Evolutionary conservation across 31 red algal species (phyloP).

Genomic region (Odonthalia washingtoniensis): DNA sequence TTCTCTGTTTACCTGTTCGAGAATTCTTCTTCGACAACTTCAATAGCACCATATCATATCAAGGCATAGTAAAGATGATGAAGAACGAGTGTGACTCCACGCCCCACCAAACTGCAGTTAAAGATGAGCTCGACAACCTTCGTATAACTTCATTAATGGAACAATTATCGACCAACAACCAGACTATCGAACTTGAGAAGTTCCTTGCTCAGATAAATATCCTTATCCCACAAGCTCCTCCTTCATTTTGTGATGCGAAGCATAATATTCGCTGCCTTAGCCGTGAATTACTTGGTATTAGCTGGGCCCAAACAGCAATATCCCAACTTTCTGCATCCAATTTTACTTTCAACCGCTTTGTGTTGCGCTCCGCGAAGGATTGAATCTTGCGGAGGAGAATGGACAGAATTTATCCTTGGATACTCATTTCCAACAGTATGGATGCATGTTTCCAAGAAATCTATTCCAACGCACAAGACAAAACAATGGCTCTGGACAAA

Average conservation of each 20-base stretch:
- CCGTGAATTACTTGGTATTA: neutral
- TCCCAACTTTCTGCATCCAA: neutral
- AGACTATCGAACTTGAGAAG: neutral
- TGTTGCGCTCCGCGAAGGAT: conserved; percentile 24
- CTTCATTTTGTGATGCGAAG: neutral
- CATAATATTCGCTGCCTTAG: neutral
- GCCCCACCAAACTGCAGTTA: neutral
- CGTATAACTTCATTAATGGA: neutral
- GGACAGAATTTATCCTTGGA: neutral
- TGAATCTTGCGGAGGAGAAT: neutral
- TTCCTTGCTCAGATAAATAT: no score
- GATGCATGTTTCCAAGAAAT: no score
- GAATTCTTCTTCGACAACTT: conserved; percentile 39
- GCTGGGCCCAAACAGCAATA: neutral
- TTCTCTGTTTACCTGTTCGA: conserved; percentile 5
- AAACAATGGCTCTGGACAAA: neutral
- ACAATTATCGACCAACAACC: neutral
- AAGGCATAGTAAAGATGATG: conserved; percentile 10
- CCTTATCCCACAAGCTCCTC: no score
- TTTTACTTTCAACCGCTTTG: conserved; percentile 22
- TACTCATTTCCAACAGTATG: no score
- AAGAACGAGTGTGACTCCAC: neutral
- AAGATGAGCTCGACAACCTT: neutral
- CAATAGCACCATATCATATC: neutral
- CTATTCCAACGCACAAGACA: no score